phyloP scores from a whole-genome alignment of 1,284 basidiomycete species.

The Erythrobasidium hasegawianum region DNA sequence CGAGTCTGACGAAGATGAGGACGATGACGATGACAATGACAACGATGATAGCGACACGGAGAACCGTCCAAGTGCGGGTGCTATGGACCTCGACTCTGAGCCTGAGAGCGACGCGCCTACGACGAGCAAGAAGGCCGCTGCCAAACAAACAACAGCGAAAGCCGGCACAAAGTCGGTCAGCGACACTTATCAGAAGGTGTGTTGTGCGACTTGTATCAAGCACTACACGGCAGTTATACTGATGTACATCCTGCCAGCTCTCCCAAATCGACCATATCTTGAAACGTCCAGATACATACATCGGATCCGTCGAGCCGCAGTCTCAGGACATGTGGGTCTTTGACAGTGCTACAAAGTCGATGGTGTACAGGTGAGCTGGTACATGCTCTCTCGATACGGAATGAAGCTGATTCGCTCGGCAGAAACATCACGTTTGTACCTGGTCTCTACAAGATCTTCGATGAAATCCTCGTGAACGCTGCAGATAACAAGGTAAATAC shows the following conservation, averaged over 20 bases:
- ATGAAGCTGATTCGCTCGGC: neutral
- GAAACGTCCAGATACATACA: constrained; percentile 96
- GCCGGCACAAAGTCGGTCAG: constrained; percentile 69
- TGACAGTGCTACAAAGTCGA: constrained; percentile 52
- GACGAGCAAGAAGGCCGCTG: constrained; percentile 23
- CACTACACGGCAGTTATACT: neutral
- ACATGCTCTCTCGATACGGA: constrained; percentile 31
- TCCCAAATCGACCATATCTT: constrained; percentile 95
- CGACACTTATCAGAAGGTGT: constrained; percentile 86
- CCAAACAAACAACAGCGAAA: constrained; percentile 14
- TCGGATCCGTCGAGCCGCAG: constrained; percentile 84
- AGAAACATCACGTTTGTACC: constrained; percentile 87
- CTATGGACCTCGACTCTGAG: constrained; percentile 10
- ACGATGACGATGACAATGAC: constrained; percentile 47
- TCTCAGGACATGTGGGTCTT: constrained; percentile 87
- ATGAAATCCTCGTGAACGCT: constrained; percentile 98
- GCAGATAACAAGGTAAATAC: constrained; percentile 98
- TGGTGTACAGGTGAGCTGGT: constrained; percentile 39
- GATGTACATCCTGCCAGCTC: constrained; percentile 57
- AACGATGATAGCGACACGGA: constrained; percentile 39
- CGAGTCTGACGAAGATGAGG: constrained; percentile 37
- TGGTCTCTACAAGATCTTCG: constrained; percentile 99
- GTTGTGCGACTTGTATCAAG: constrained; percentile 39
- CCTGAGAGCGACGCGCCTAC: constrained; percentile 36
- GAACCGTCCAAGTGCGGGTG: constrained; percentile 10